Percentiles rank a stretch among this genome's conserved stretches.
Conservation (phyloP, 495 filamentous ascomycete species). For the Penicillium bovifimosum region DNA sequence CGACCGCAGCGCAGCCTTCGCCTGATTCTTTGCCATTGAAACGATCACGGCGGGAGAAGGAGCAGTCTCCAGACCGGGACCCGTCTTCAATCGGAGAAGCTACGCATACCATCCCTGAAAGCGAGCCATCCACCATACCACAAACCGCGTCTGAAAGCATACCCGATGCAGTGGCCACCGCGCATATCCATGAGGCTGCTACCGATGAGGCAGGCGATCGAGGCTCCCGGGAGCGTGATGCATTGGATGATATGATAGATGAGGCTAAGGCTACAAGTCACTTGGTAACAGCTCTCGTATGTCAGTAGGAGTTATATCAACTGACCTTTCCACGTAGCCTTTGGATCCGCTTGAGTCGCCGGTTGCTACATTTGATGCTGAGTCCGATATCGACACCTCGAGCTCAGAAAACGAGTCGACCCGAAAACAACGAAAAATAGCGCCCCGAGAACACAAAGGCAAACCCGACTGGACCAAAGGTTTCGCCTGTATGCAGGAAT, state of each 20-base stretch:
- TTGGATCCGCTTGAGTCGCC: conserved; percentile 32
- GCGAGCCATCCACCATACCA: too few species aligned
- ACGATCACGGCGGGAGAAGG: conserved; percentile 15
- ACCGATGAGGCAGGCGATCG: background rate
- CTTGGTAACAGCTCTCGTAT: conserved; percentile 34
- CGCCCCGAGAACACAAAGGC: conserved; percentile 6
- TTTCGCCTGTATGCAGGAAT: conserved; percentile 66
- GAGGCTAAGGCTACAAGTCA: conserved; percentile 49
- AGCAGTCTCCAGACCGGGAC: conserved; percentile 13
- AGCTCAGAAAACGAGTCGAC: conserved; percentile 10
- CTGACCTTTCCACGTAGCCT: conserved; percentile 27
- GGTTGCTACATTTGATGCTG: conserved; percentile 20
- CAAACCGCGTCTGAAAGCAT: background rate
- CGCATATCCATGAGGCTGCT: background rate
- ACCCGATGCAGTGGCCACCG: background rate
- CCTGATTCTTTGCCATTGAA: conserved; percentile 27
- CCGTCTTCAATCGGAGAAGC: conserved; percentile 5
- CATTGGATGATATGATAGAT: conserved; percentile 53
- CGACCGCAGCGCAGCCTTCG: background rate
- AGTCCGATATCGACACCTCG: conserved; percentile 20
- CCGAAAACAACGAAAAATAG: conserved; percentile 28
- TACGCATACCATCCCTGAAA: background rate
- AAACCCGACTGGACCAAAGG: conserved; percentile 41
- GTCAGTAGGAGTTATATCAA: background rate
- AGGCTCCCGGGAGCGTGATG: conserved; percentile 32